Evolutionary conservation across 2,329 filamentous ascomycete genomes (phyloP).

Genomic region (Fusarium sterilihyphosum): DNA sequence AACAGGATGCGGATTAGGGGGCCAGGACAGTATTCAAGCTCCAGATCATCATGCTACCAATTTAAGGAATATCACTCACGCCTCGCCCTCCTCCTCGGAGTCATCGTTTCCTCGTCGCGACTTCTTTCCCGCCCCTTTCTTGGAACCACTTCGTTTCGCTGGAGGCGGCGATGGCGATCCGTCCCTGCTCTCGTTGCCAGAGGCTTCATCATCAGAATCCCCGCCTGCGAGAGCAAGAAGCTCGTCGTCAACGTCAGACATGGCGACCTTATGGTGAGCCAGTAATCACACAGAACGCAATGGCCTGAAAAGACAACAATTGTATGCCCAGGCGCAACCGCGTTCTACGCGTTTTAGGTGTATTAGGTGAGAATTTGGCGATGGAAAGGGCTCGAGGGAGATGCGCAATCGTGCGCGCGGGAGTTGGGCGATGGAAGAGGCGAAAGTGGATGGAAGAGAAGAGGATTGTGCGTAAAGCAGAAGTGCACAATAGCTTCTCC

Average conservation of each 20-base stretch:
- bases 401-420: constrained; percentile 14
- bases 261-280: constrained; percentile 52
- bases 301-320: constrained; percentile 17
- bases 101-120: constrained; percentile 55
- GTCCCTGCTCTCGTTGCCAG: constrained; percentile 64
- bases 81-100: constrained; percentile 72
- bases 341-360: constrained; percentile 28
- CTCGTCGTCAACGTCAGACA: constrained; percentile 94
- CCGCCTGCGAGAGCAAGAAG: constrained; percentile 92
- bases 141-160: constrained; percentile 45
- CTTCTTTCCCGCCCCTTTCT: constrained; percentile 55
- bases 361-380: neutral
- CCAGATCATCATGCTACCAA: neutral
- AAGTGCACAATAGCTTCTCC: constrained; percentile 25
- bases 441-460: constrained; percentile 22
- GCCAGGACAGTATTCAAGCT: neutral
- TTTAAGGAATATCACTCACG: constrained; percentile 48
- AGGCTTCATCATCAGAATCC: constrained; percentile 69
- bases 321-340: constrained; percentile 3
- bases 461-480: constrained; percentile 23
- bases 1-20: neutral
- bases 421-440: constrained; percentile 13
- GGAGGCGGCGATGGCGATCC: constrained; percentile 63
- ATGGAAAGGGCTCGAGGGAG: neutral
- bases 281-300: constrained; percentile 7